Conservation (phyloP, 495 filamentous ascomycete species). For the Hypomontagnella monticulosa region DNA sequence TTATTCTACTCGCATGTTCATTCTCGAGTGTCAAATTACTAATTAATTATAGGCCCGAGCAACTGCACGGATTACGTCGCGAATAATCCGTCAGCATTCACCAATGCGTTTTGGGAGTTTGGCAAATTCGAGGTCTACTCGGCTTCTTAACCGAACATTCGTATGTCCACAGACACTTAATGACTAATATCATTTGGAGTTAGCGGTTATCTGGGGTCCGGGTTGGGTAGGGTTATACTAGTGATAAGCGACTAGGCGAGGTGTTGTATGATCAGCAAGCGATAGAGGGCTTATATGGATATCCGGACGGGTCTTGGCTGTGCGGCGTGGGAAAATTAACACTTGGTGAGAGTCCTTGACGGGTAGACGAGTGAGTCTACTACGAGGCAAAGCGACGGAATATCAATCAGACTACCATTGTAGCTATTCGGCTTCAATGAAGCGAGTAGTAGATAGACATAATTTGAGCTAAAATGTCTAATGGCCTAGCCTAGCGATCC, state of each 20-base stretch:
- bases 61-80: slow-evolving; percentile 70
- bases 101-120: slow-evolving; percentile 73
- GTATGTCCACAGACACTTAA: slow-evolving; percentile 6
- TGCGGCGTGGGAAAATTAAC: background rate
- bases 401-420: slow-evolving; percentile 4
- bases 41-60: slow-evolving; percentile 49
- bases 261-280: background rate
- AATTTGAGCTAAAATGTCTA: background rate
- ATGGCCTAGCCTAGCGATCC: background rate
- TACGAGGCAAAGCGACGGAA: background rate
- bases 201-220: slow-evolving; percentile 14
- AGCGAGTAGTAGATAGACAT: background rate
- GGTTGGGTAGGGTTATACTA: slow-evolving; percentile 1
- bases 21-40: slow-evolving; percentile 31
- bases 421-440: background rate
- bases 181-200: slow-evolving; percentile 29
- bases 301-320: background rate
- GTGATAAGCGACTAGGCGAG: slow-evolving; percentile 4
- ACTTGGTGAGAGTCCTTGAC: too few species aligned
- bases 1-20: slow-evolving; percentile 5
- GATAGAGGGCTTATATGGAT: slow-evolving; percentile 8
- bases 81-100: slow-evolving; percentile 69
- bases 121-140: slow-evolving; percentile 71
- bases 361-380: background rate
- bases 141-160: slow-evolving; percentile 24